These are phyloP conservation scores for Daldinia loculata DNA, from an alignment of 495 filamentous ascomycete genomes.

Conservation along the genomic window DNA sequence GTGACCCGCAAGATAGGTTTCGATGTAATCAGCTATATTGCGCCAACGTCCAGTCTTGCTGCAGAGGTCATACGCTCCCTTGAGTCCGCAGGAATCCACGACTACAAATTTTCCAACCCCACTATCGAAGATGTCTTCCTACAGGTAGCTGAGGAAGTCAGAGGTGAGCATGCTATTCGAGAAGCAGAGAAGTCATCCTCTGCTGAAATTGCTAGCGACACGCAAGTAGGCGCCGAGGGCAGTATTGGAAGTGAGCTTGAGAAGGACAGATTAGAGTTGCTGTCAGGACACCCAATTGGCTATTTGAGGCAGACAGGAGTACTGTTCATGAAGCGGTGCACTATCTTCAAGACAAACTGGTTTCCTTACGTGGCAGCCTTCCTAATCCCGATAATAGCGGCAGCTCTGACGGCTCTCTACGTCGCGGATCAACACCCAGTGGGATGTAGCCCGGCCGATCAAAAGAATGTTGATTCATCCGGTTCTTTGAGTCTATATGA, in stretches of 20 bases:
- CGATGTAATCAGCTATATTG: slow-evolving; percentile 75
- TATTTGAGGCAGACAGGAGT: slow-evolving; percentile 72
- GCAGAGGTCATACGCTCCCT: slow-evolving; percentile 71
- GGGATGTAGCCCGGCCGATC: slow-evolving; percentile 64
- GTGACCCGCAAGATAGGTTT: slow-evolving; percentile 65
- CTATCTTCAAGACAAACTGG: slow-evolving; percentile 78
- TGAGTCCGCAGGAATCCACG: slow-evolving; percentile 66
- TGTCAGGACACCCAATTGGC: slow-evolving; percentile 71
- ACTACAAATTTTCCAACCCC: slow-evolving; percentile 82
- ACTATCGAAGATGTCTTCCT: slow-evolving; percentile 91
- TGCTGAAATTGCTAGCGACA: slow-evolving; percentile 32
- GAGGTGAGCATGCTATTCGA: slow-evolving; percentile 45
- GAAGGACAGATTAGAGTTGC: slow-evolving; percentile 62
- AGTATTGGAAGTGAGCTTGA: slow-evolving; percentile 33
- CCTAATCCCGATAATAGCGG: slow-evolving; percentile 76
- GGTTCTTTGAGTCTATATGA: slow-evolving; percentile 47
- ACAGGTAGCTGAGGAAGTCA: slow-evolving; percentile 77
- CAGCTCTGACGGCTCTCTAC: slow-evolving; percentile 77
- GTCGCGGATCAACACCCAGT: slow-evolving; percentile 63
- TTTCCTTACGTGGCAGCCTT: slow-evolving; percentile 76
- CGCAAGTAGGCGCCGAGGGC: slow-evolving; percentile 40
- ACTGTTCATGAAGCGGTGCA: slow-evolving; percentile 78
- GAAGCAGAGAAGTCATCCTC: slow-evolving; percentile 31
- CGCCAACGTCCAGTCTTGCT: slow-evolving; percentile 68
- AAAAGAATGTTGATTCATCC: slow-evolving; percentile 23